Conservation (phyloP, 176 grass and related monocot species). For the Cocos nucifera region DNA sequence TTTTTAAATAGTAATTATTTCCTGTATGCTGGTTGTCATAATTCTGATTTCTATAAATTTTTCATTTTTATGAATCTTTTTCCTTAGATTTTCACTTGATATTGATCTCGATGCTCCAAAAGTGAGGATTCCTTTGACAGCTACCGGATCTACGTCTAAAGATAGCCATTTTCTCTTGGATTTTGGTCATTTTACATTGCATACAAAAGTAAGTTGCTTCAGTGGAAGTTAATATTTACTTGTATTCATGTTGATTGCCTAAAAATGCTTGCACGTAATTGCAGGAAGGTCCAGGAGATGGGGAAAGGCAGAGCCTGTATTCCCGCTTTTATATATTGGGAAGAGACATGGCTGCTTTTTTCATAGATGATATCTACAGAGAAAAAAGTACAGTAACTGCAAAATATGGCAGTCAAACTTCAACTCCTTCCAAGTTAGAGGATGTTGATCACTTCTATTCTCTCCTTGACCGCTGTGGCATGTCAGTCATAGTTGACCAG, state of each 20-base stretch:
- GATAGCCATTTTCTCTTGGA: constrained; percentile 70
- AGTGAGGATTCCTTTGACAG: constrained; percentile 73
- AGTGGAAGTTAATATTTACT: not conserved
- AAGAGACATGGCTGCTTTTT: constrained; percentile 96
- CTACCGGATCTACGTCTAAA: constrained; percentile 20
- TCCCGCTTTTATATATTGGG: constrained; percentile 85
- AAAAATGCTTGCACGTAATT: constrained; percentile 9
- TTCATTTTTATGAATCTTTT: not conserved
- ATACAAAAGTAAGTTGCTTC: constrained; percentile 57
- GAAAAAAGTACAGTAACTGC: constrained; percentile 21
- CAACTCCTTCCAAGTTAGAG: constrained; percentile 15
- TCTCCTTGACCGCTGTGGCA: constrained; percentile 90
- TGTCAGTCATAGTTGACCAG: constrained; percentile 94
- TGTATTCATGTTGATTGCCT: constrained; percentile 26
- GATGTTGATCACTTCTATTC: constrained; percentile 48
- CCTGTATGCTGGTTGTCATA: no score
- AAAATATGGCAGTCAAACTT: constrained; percentile 29
- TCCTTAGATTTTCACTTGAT: constrained; percentile 82
- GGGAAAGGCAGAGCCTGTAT: constrained; percentile 77
- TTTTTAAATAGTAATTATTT: no score
- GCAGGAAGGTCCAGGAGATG: constrained; percentile 50
- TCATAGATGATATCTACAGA: constrained; percentile 41
- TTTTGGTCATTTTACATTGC: constrained; percentile 99
- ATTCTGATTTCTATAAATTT: no score
- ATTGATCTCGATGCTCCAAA: constrained; percentile 98